Evolutionary conservation across 306 rosid species (phyloP).

Genomic region (Cyamopsis tetragonoloba): DNA sequence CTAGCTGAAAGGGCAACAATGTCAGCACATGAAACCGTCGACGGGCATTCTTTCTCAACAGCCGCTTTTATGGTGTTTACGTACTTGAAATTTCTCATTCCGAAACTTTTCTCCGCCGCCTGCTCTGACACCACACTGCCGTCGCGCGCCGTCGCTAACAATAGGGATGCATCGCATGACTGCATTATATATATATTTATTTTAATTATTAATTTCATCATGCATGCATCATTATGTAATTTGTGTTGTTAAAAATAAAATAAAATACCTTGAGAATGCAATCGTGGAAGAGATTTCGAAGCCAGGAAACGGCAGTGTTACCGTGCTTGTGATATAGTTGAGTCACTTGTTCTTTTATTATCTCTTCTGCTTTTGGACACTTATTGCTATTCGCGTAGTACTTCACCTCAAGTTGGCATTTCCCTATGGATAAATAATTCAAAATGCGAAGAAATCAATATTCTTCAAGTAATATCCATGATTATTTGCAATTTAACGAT

Average conservation of each 20-base stretch:
- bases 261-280: conserved; percentile 65
- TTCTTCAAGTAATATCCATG: too few species aligned
- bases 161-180: conserved; percentile 87
- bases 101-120: conserved; percentile 54
- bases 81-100: conserved; percentile 88
- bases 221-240: too few species aligned
- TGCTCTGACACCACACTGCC: conserved; percentile 62
- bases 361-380: conserved; percentile 86
- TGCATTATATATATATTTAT: too few species aligned
- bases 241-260: background rate
- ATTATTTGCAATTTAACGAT: too few species aligned
- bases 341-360: conserved; percentile 59
- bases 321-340: conserved; percentile 71
- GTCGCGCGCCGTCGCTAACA: conserved; percentile 32
- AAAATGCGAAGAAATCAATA: too few species aligned
- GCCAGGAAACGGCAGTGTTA: conserved; percentile 80
- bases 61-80: conserved; percentile 63
- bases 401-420: conserved; percentile 52
- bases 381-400: conserved; percentile 54
- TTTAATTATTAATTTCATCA: too few species aligned
- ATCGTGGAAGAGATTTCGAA: conserved; percentile 93
- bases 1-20: conserved; percentile 82
- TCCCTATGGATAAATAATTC: too few species aligned
- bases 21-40: conserved; percentile 84
- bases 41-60: conserved; percentile 62